Percentiles rank a stretch among this genome's conserved stretches.
Conservation (phyloP, 169 alveolate species). For the Plasmodium knowlesi region DNA sequence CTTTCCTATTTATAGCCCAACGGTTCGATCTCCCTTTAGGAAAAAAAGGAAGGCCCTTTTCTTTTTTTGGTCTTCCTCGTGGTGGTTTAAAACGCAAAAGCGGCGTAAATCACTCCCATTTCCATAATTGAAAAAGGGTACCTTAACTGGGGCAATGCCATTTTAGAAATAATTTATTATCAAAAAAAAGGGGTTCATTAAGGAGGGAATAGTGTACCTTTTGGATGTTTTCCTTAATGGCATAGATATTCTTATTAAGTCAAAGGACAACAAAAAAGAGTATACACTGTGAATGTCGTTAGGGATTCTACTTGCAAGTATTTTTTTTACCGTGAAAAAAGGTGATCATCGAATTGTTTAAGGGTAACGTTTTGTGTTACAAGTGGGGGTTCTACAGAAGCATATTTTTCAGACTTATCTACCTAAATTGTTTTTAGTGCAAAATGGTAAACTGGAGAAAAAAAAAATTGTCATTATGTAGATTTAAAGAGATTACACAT, state of each 20-base stretch:
- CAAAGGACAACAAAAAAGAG: neutral
- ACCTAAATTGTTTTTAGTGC: neutral
- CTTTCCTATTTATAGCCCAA: neutral
- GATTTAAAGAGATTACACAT: neutral
- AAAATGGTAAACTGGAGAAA: neutral
- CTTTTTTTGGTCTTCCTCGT: neutral
- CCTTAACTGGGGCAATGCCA: neutral
- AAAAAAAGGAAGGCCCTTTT: neutral
- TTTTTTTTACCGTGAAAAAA: neutral
- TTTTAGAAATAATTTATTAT: neutral
- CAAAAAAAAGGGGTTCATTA: neutral
- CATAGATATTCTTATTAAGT: neutral
- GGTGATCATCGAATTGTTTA: neutral
- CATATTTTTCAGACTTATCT: neutral
- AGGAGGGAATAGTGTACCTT: neutral
- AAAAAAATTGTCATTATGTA: neutral
- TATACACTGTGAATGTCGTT: neutral
- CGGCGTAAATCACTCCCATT: neutral
- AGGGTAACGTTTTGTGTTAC: neutral
- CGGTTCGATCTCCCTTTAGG: neutral
- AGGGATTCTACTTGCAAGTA: neutral
- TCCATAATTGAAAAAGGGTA: neutral
- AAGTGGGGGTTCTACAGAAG: neutral
- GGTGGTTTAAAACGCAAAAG: neutral
- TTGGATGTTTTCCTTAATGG: neutral